Percentiles rank a stretch among this genome's conserved stretches.
Evolutionary conservation across 1,284 basidiomycete species (phyloP).

Genomic region (Marasmius oreades): DNA sequence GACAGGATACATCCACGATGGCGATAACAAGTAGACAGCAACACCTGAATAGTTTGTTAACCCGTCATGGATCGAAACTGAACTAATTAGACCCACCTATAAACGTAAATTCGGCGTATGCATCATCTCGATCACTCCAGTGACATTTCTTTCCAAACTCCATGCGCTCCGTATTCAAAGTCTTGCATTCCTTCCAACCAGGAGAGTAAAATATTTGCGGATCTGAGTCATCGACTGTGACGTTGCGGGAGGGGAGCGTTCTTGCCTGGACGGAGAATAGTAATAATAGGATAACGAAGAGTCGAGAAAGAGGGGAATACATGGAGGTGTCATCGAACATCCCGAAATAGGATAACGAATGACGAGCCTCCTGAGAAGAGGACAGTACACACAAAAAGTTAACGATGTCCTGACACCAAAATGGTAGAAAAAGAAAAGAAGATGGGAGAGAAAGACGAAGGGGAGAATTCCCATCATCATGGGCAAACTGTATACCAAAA

Average conservation of each 20-base stretch:
- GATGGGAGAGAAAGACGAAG: background rate
- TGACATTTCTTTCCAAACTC: conserved; percentile 34
- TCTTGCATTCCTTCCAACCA: conserved; percentile 12
- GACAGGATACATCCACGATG: conserved; percentile 31
- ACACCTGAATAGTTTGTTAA: conserved; percentile 25
- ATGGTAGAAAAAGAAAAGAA: background rate
- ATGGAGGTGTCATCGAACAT: no score
- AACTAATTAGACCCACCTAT: conserved; percentile 18
- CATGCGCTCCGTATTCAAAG: conserved; percentile 9
- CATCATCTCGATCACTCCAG: conserved; percentile 7
- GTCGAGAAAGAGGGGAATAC: background rate
- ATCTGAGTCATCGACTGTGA: conserved; percentile 33
- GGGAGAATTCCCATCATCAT: background rate
- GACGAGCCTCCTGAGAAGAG: no score
- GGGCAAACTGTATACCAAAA: background rate
- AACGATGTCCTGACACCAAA: background rate
- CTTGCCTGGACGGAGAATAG: background rate
- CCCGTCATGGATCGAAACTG: background rate
- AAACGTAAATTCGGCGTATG: conserved; percentile 12
- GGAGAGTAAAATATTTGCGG: conserved; percentile 21
- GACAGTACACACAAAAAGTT: background rate
- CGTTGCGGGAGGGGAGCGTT: conserved; percentile 19
- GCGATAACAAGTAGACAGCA: conserved; percentile 32
- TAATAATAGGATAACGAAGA: background rate
- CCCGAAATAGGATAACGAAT: no score